Evolutionary conservation across 345 rosid genomes (phyloP).

Genomic region (Garcia nutans): DNA sequence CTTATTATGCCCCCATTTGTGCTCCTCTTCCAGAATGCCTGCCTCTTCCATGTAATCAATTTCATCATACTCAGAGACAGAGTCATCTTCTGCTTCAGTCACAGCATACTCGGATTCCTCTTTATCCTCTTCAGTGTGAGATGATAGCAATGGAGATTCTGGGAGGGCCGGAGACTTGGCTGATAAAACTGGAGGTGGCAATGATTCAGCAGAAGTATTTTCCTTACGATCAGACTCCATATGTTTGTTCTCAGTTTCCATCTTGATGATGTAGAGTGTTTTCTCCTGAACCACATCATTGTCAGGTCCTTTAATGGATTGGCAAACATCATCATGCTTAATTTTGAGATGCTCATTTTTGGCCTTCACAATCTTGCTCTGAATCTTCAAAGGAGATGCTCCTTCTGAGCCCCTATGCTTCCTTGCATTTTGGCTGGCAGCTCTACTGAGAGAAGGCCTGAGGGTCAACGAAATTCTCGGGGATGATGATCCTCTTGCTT

Average conservation of each 20-base stretch:
- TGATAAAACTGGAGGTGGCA: conserved; percentile 28
- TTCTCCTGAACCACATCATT: conserved; percentile 50
- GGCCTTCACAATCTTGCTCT: conserved; percentile 13
- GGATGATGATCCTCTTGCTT: conserved; percentile 20
- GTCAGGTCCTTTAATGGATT: conserved; percentile 18
- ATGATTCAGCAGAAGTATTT: conserved; percentile 36
- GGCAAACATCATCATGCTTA: conserved; percentile 27
- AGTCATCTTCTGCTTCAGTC: conserved; percentile 43
- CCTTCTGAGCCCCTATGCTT: conserved; percentile 36
- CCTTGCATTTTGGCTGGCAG: conserved; percentile 35
- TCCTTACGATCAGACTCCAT: conserved; percentile 47
- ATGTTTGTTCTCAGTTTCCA: conserved; percentile 45
- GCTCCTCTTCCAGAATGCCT: conserved; percentile 26
- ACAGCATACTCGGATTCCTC: conserved; percentile 38
- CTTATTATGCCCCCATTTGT: conserved; percentile 24
- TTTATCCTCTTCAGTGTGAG: conserved; percentile 35
- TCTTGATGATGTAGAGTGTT: conserved; percentile 60
- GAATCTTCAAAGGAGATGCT: conserved; percentile 35
- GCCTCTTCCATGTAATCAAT: conserved; percentile 23
- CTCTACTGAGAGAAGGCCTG: conserved; percentile 30
- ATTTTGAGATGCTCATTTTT: conserved; percentile 23
- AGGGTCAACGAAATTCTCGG: conserved; percentile 28
- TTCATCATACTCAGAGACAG: conserved; percentile 40
- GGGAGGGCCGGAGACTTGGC: conserved; percentile 20
- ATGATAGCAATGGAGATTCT: conserved; percentile 30